Evolutionary conservation across 208 protist species (phyloP).

Genomic region (Leishmania tropica): DNA sequence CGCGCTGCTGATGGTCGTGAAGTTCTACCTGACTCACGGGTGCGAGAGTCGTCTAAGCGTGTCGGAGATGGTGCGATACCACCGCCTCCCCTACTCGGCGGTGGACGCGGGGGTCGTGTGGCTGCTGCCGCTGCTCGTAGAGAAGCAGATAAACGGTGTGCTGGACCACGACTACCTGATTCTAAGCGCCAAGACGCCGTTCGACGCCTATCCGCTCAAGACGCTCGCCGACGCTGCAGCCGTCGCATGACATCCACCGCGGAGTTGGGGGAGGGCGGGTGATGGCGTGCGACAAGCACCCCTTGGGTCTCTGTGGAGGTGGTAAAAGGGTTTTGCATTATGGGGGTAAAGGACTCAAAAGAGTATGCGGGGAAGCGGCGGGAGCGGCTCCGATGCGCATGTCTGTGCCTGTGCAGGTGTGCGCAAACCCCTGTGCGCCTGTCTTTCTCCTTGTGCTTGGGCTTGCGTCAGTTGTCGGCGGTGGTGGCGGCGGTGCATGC

Average conservation of each 20-base stretch:
- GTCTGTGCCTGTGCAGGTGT: not conserved
- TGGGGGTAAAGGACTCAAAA: not conserved
- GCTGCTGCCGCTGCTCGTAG: conserved; percentile 79
- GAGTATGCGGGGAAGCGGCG: not conserved
- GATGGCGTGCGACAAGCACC: not conserved
- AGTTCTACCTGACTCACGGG: conserved; percentile 53
- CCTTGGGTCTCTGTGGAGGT: not conserved
- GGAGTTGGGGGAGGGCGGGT: not conserved
- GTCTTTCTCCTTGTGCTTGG: not conserved
- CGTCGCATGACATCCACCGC: not conserved
- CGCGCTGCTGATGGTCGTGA: conserved; percentile 75
- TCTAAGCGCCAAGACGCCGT: conserved; percentile 60
- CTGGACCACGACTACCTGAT: conserved; percentile 67
- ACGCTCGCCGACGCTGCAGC: conserved; percentile 9
- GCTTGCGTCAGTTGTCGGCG: not conserved
- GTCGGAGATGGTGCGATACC: conserved; percentile 65
- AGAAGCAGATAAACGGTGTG: conserved; percentile 79
- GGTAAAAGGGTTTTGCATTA: not conserved
- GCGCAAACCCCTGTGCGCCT: not conserved
- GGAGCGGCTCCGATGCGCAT: not conserved
- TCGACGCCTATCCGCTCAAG: conserved; percentile 55
- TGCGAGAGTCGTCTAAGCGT: conserved; percentile 49
- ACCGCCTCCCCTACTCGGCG: conserved; percentile 45
- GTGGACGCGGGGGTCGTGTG: conserved; percentile 50
- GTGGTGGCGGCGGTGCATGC: not conserved